Percentiles rank a stretch among this genome's conserved stretches.
Evolutionary conservation across 2,329 filamentous ascomycete species (phyloP).

Genomic region (Xylaria sp.): DNA sequence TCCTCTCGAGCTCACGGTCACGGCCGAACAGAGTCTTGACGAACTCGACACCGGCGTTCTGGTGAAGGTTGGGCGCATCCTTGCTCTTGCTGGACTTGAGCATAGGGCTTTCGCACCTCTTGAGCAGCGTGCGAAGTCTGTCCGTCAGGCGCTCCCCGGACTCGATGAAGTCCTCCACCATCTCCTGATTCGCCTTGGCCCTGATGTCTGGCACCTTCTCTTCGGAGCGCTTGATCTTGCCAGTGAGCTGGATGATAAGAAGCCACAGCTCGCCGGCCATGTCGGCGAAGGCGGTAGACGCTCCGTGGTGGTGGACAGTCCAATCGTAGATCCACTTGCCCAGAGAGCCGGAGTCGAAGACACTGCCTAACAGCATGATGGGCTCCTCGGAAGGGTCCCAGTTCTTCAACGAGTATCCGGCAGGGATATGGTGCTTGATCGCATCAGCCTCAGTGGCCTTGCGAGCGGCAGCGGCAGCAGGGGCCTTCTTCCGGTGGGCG

Average conservation of each 20-base stretch:
- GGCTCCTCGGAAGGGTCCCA: slow-evolving; percentile 96
- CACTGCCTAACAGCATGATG: slow-evolving; percentile 90
- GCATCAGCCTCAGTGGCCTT: slow-evolving; percentile 64
- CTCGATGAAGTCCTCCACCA: slow-evolving; percentile 88
- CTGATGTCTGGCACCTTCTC: slow-evolving; percentile 75
- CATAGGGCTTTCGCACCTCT: slow-evolving; percentile 93
- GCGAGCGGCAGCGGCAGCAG: slow-evolving; percentile 32
- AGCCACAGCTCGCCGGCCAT: slow-evolving; percentile 96
- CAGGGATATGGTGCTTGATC: slow-evolving; percentile 72
- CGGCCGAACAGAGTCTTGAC: slow-evolving; percentile 94
- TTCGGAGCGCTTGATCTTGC: slow-evolving; percentile 90
- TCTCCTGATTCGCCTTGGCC: slow-evolving; percentile 71
- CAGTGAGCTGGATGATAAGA: slow-evolving; percentile 87
- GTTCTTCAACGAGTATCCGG: slow-evolving; percentile 94
- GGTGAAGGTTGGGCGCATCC: slow-evolving; percentile 75
- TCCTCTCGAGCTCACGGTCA: slow-evolving; percentile 85
- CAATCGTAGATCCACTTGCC: slow-evolving; percentile 99
- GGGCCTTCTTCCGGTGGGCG: slow-evolving; percentile 45
- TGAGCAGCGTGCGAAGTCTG: slow-evolving; percentile 83
- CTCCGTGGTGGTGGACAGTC: slow-evolving; percentile 89
- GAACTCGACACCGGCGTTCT: slow-evolving; percentile 91
- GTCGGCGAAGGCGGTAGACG: slow-evolving; percentile 81
- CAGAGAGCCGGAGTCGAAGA: slow-evolving; percentile 95
- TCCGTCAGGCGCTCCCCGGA: slow-evolving; percentile 85
- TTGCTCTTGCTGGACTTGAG: slow-evolving; percentile 80